Base-by-base conservation (phyloP, 164 flowering plant species). In the Stephania yunnanensis region DNA sequence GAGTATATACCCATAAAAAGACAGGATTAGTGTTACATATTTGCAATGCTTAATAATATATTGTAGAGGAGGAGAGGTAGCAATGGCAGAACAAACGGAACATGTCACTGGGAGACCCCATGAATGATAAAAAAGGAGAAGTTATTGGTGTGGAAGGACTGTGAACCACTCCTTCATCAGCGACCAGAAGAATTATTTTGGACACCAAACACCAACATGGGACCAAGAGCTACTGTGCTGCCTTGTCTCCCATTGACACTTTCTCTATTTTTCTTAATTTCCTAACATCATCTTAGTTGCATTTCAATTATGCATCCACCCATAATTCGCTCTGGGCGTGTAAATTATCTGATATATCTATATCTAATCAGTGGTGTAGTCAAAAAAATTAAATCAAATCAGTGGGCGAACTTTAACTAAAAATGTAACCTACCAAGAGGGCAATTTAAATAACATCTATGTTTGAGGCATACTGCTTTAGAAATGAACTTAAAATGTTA, bases 171-270 rank as follows among this genome's bases (percentile, higher is more conserved):
- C 19, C 17, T 58, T 58, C n/a, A 15, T 58, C 17, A 58, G 20
- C 17, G 64, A 58, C 64, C 64, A 58, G 5, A 2, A 58, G 64
- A 58, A 58, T 58, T 58, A 58, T 58, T 58, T 58, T 19, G n/a
- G 13, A 19, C 64, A 58, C 64, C 64, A 58, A 58, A 58, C 64
- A 58, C 7, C 64, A 58, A 17, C 64, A 58, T 58, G 64, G 64
- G 64, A 58, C 64, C 64, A 12, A 58, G 64, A 58, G 64, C 64
- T 58, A 58, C 64, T 15, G n/a, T 58, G n/a, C 64, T 58, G n/a
- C 64, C 19, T 58, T 58, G 64, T 58, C 64, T 58, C 55, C 55
- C 55, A 50, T 50, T 50, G 55, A 15, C 11, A 50, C 55, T 10
- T 50, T 50, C 55, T 10, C 11, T 50, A 10, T 15, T 50, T 15